phyloP scores from a whole-genome alignment of 73 alveolate species.

The Symbiodinium natans region DNA sequence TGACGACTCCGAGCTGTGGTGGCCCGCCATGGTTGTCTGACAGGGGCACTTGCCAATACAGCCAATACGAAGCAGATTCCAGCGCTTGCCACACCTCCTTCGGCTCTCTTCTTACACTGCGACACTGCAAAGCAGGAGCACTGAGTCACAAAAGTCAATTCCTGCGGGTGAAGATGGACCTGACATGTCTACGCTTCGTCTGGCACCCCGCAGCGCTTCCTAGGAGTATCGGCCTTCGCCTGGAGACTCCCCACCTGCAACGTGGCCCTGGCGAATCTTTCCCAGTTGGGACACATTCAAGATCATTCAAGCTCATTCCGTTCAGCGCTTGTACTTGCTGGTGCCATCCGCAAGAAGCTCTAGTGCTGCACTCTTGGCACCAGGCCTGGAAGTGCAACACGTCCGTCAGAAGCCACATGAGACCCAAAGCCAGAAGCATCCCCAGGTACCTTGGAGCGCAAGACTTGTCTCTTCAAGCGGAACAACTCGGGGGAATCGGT shows the following conservation, averaged over 20 bases:
- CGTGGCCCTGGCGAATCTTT: constrained; percentile 21
- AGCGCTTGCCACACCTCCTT: background rate
- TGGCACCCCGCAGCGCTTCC: background rate
- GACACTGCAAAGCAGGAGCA: too few relatives aligned
- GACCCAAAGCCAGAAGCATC: constrained; percentile 71
- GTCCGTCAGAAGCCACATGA: constrained; percentile 87
- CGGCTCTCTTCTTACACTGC: too few relatives aligned
- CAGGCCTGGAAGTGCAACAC: constrained; percentile 67
- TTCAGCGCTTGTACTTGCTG: too few relatives aligned
- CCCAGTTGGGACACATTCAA: too few relatives aligned
- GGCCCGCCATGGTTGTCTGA: constrained; percentile 25
- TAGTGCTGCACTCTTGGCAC: too few relatives aligned
- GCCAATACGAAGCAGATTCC: too few relatives aligned
- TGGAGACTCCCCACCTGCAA: background rate
- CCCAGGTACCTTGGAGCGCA: constrained; percentile 34
- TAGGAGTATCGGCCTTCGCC: background rate
- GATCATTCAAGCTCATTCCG: too few relatives aligned
- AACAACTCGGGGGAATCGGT: background rate
- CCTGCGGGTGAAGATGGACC: too few relatives aligned
- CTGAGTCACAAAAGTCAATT: too few relatives aligned
- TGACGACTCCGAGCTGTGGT: constrained; percentile 81
- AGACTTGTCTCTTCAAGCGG: background rate
- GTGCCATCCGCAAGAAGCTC: too few relatives aligned
- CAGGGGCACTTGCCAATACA: too few relatives aligned
- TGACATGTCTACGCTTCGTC: too few relatives aligned